Base-by-base conservation (phyloP, 1,139 yeast species). In the Cylindricascospora bacillispora region DNA sequence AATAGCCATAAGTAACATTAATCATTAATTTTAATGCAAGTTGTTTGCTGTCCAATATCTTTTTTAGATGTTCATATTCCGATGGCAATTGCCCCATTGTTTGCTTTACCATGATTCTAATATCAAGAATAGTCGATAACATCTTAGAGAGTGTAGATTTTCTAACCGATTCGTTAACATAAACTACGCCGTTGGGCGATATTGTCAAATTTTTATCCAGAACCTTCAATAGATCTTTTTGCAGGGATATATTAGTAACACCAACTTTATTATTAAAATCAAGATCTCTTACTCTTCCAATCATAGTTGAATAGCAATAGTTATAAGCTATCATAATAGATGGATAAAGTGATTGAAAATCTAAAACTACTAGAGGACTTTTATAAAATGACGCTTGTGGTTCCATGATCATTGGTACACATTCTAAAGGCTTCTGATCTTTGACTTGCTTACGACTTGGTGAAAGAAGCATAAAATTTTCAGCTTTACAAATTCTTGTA, bases 1-100 rank as follows among this genome's bases (percentile, higher is more conserved):
- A 69, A 48, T 89, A 89, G 0, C 98, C 98, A 58, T 89, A 89
- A 0, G 95, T 86, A 11, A 89, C 98, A 53, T 85, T 86, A 1
- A 98, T 95, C 32, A 86, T 77, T 35, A 89, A 59, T 47, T 89
- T 89, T 36, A 89, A 58, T 0, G 95, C 98, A 25, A 82, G 54
- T 46, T 89, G 98, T 32, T 89, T 63, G 34, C 81, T 78, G 47
- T 81, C 71, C 49, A 80, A 71, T 7, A 80, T 57, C 35, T 71
- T 70, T 27, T 61, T 70, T 70, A 39, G 54, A 1, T 42, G 25
- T n/a, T 34, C 36, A 49, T 40, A 51, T 18, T 41, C 33, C n/a
- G 44, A 45, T 4, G 36, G 40, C 25, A 75, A 54, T 22, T 63
- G 52, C 26, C 66, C 65, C 77, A 82, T 76, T 1, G 89, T 81